Base-by-base conservation (phyloP, 2,329 filamentous ascomycete genomes). In the Pseudogymnoascus sp. region DNA sequence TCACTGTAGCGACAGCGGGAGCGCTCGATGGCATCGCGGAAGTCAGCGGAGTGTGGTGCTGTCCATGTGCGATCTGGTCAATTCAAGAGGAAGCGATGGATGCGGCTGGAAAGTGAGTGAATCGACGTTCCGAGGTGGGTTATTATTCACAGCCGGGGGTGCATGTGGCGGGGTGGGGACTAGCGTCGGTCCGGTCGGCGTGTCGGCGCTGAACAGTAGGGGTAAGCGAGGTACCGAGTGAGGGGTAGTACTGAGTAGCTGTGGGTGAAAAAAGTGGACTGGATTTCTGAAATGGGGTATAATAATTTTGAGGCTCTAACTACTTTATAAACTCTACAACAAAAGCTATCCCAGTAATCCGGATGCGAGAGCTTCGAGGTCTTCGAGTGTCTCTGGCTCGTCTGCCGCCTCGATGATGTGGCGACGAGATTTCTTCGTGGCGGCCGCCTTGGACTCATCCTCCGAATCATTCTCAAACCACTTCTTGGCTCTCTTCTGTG, bases 341-440 rank as follows among this genome's bases (percentile, higher is more conserved):
- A 56, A 60, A 46, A 11, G n/a, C 53, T 44, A 73, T 40, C 84
- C 83, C 73, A 96, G 75, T 74, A 95, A 76, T 3, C 88, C 89
- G 50, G 88, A 84, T 62, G 91, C 91, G 76, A 93, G 76, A 42
- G 87, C 85, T 77, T 93, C 90, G 69, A 92, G 80, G 75, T 93
- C 89, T 74, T 91, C 88, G 69, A 93, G 77, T 44, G 89, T 93
- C 76, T 92, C 88, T 11, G 89, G 89, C 77, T 91, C 87, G 61
- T 86, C 82, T 12, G 81, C 81, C 69, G 84, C 80, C 76, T 84
- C 83, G 71, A 88, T 81, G 56, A 86, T 81, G 71, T 79, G 81
- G 72, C 81, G 78, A 25, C 38, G 34, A 40, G 59, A 38, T 38
- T 60, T 38, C 59, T 60, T 60, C 63, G 78, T 78, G 72, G 76